phyloP scores from a whole-genome alignment of 441 rosid species.

The Populus hybrid region DNA sequence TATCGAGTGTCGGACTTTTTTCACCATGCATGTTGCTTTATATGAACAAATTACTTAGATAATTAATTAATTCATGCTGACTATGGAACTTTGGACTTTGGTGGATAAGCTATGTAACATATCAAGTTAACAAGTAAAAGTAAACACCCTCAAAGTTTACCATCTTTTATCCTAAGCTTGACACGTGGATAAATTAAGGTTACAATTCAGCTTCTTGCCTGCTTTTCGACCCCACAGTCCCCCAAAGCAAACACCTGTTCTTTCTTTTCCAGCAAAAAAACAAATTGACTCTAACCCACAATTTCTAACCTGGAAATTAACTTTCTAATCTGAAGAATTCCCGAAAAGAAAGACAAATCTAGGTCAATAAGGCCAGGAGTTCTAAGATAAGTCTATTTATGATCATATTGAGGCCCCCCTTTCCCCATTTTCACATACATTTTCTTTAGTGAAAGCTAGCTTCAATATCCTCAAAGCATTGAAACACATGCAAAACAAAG shows the following conservation, averaged over 20 bases:
- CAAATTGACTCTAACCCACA: neutral
- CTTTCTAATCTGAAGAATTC: neutral
- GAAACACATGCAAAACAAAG: neutral
- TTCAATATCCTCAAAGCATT: neutral
- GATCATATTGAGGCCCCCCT: neutral
- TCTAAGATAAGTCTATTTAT: neutral
- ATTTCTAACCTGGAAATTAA: neutral
- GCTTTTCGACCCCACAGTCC: neutral
- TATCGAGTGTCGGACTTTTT: too few relatives aligned
- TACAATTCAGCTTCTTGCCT: constrained; percentile 8
- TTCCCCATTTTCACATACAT: constrained; percentile 3
- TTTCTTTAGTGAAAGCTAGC: neutral
- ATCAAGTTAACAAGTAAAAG: neutral
- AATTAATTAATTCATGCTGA: too few relatives aligned
- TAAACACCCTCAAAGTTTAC: neutral
- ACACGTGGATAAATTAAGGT: constrained; percentile 9
- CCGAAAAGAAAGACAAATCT: neutral
- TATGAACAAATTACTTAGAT: too few relatives aligned
- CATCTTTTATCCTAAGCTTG: neutral
- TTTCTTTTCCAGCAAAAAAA: constrained; percentile 17
- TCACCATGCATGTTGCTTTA: too few relatives aligned
- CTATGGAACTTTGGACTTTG: neutral
- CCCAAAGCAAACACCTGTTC: constrained; percentile 4
- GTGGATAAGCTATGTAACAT: neutral
- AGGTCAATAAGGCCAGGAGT: constrained; percentile 8